These are phyloP conservation scores for Paecilomyces variotii DNA, from an alignment of 2,329 filamentous ascomycete species.

Conservation along the genomic window DNA sequence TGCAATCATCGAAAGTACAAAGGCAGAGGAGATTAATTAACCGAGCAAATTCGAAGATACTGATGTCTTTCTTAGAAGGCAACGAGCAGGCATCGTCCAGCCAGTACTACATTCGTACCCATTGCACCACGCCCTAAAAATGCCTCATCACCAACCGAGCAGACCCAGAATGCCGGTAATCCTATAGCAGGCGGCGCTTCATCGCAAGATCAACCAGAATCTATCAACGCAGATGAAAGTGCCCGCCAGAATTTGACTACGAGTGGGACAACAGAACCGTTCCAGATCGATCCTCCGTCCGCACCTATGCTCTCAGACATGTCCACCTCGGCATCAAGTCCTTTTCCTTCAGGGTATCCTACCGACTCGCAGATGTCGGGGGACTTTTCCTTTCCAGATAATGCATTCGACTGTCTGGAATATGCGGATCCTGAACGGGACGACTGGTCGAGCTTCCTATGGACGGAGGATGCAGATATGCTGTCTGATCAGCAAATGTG, in stretches of 20 bases:
- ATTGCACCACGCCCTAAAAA: neutral
- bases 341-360: neutral
- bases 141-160: neutral
- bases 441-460: neutral
- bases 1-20: constrained; percentile 23
- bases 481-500: neutral
- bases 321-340: neutral
- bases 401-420: neutral
- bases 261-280: neutral
- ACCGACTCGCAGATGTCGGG: neutral
- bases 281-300: neutral
- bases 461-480: neutral
- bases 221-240: neutral
- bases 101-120: neutral
- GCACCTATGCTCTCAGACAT: neutral
- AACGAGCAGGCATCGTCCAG: neutral
- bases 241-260: neutral
- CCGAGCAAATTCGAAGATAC: constrained; percentile 3
- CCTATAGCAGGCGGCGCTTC: neutral
- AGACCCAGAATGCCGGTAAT: neutral
- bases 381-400: neutral
- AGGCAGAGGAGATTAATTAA: constrained; percentile 1
- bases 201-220: neutral
- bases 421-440: neutral
- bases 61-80: neutral